Base-by-base conservation (phyloP, 306 rosid genomes). In the Rubus idaeus region DNA sequence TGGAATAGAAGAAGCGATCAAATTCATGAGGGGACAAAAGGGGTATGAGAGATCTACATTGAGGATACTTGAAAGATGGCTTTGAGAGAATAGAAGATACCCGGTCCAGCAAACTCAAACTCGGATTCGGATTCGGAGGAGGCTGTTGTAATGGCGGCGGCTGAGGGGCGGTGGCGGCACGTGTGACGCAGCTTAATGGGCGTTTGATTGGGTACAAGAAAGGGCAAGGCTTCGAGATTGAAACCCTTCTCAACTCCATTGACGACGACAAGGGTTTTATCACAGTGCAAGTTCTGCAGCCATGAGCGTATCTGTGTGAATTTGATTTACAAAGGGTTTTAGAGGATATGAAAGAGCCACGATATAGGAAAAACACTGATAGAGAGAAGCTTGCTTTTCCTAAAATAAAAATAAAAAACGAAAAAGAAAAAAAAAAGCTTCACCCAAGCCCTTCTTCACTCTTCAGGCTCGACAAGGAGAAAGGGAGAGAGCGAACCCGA, bases 41-140 rank as follows among this genome's bases (percentile, higher is more conserved):
- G 20, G 68, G 14, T 40, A 62, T 35, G n/a, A 62, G 68, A 62
- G 20, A 62, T 62, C 44, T 62, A 35, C 68, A 62, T 35, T 62
- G 68, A 35, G 68, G 68, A 6, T 61, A 61, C 4, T 61, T 61
- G 42, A 62, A 62, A 5, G 44, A 62, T 2, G 68, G 35, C 10
- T 62, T 35, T 5, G 68, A 62, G 68, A 62, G 68, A 62, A 62
- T 2, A 12, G 42, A 30, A 40, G 68, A 30, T 23, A 62, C 42
- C 41, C n/a, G 68, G 68, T 62, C n/a, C 2, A 30, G 68, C 14
- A 62, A 11, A 21, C 39, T 2, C 14, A 62, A 11, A 21, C 39
- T 2, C 14, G 23, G 44, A 8, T 62, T 5, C 47, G 9, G 47
- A 6, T 0, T 61, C 18, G 12, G 62, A 26, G 42, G 41, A 2